Base-by-base conservation (phyloP, 441 rosid species). In the Jatropha multifida region DNA sequence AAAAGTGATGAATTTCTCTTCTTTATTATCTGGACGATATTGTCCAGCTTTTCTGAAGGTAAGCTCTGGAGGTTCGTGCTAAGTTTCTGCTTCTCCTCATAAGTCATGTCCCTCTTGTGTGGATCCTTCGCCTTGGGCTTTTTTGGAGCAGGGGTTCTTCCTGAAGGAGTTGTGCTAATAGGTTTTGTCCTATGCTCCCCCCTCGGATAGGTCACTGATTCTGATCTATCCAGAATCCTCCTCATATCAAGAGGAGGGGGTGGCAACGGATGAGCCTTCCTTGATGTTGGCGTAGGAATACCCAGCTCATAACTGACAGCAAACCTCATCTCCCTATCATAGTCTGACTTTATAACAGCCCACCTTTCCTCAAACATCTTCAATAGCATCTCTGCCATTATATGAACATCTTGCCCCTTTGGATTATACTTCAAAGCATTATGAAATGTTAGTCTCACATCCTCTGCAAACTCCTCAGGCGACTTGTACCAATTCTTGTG, bases 81-180 rank as follows among this genome's bases (percentile, higher is more conserved):
- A 67, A 96, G 97, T 83, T 90, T 96, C 85, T 91, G 97, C 82
- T 96, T 96, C 90, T 96, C 99, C 26, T 96, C 98, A 73, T 87
- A 94, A 15, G 99, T 91, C 99, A 96, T 96, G 75, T 96, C 99
- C 85, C 99, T 89, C 86, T 96, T 96, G 68, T 94, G 81, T n/a
- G 83, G 94, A 83, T 96, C 99, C 81, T 89, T 96, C 37, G 98
- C 99, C 86, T 94, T 96, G 5, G 99, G 99, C 85, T 96, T 96
- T 85, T 88, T 96, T 23, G 90, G 92, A 71, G 93, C 89, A 81
- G 97, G 94, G 67, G 92, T 89, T 85, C 99, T 87, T 64, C 87
- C 80, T 3, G 96, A 85, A 81, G 97, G 99, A 76, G 98, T 90
- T 69, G 88, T 80, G 74, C 85, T 86, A 9, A 85, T 73, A 58